phyloP scores from a whole-genome alignment of 78 protist species.

The Acrasis kona region DNA sequence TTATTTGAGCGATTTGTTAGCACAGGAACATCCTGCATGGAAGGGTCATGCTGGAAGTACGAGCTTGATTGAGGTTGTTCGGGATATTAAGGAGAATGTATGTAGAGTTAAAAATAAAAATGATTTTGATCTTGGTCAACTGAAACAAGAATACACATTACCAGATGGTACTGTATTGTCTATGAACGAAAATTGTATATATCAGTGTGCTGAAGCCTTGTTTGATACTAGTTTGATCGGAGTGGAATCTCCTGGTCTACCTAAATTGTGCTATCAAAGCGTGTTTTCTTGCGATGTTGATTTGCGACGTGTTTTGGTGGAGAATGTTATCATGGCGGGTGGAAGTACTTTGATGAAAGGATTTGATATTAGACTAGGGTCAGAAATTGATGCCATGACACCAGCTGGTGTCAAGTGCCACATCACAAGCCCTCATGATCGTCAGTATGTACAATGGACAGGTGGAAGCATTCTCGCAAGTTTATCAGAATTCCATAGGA shows the following conservation, averaged over 20 bases:
- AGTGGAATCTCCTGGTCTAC: constrained; percentile 46
- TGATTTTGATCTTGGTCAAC: too few relatives aligned
- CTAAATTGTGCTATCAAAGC: neutral
- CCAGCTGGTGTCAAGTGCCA: neutral
- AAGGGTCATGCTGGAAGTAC: too few relatives aligned
- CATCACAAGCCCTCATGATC: neutral
- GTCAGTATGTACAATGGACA: neutral
- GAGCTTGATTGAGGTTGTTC: neutral
- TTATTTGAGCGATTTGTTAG: too few relatives aligned
- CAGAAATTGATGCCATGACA: neutral
- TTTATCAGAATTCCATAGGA: neutral
- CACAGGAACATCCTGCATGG: too few relatives aligned
- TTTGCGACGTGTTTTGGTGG: constrained; percentile 28
- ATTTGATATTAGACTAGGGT: neutral
- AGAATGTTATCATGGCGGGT: constrained; percentile 47
- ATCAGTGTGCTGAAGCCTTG: constrained; percentile 73
- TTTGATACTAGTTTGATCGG: constrained; percentile 76
- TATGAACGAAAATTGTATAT: too few relatives aligned
- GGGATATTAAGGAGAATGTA: neutral
- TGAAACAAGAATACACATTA: neutral
- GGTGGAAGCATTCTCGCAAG: neutral
- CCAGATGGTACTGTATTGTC: neutral
- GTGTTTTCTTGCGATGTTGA: constrained; percentile 32
- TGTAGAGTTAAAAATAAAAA: too few relatives aligned
- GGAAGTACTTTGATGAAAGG: constrained; percentile 38